Base-by-base conservation (phyloP, 148 eudicot species). In the Rheum nobile region DNA sequence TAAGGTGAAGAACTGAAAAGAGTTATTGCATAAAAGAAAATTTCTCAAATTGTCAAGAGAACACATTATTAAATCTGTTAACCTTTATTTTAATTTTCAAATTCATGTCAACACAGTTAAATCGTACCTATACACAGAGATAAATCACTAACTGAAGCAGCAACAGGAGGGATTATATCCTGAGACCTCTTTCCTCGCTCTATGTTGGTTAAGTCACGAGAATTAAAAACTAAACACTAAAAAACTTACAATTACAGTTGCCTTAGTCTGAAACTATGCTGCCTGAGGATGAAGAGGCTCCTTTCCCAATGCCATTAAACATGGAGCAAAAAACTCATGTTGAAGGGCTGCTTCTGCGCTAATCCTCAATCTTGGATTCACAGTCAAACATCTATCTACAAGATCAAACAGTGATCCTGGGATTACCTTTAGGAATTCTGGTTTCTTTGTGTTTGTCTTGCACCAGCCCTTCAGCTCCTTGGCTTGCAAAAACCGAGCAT, bases 301-400 rank as follows among this genome's bases (percentile, higher is more conserved):
- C 10, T 67, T n/a, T 73, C 4, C 96, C 95, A 69, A 89, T 81
- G 37, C 8, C 2, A 4, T 69, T 37, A 0, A 22, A 85, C 97
- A 92, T 32, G 92, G 81, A 54, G 74, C 67, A 19, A 95, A 95
- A 74, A 95, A 92, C 72, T 86, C 91, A 28, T 91, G 99, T 74
- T 77, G 74, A 38, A 92, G 87, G 68, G 97, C 99, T 80, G 91
- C 94, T 38, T 95, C 91, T 32, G 97, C 94, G 61, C 86, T 87
- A 75, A 91, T 86, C 82, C 99, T 95, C 50, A 72, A 72, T 77
- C 99, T 86, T 7, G 97, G 97, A 82, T 87, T 95, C 76, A 87
- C 96, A 24, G 85, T 84, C 77, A 95, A 82, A 83, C 99, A 95
- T 86, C 86, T 95, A 63, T 95, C 94, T 29, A 95, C 85, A 5